These are phyloP conservation scores for Teratosphaeria epicoccoides DNA, from an alignment of 2,329 filamentous ascomycete species.

Conservation along the genomic window DNA sequence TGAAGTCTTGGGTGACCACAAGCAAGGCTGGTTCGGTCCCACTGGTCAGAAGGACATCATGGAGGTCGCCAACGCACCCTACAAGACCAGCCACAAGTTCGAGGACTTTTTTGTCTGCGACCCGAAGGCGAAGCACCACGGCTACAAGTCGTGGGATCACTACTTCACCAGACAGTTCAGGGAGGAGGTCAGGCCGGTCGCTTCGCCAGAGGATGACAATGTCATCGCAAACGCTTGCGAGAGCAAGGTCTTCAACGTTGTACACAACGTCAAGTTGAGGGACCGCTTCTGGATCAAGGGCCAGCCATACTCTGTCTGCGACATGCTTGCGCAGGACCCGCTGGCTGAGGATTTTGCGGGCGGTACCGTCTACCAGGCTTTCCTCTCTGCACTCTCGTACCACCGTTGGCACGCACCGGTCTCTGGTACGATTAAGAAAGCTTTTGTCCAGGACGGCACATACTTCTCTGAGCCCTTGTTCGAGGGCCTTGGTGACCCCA, in stretches of 20 bases:
- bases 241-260: constrained; percentile 47
- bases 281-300: constrained; percentile 60
- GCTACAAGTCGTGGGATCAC: constrained; percentile 58
- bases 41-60: constrained; percentile 30
- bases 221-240: constrained; percentile 57
- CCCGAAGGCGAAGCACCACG: constrained; percentile 42
- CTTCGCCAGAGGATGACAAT: constrained; percentile 42
- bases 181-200: constrained; percentile 48
- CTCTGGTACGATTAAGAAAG: constrained; percentile 48
- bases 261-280: constrained; percentile 41
- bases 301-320: constrained; percentile 50
- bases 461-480: constrained; percentile 56
- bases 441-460: constrained; percentile 51
- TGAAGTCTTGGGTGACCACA: constrained; percentile 27
- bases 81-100: constrained; percentile 19
- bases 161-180: constrained; percentile 56
- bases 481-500: constrained; percentile 33
- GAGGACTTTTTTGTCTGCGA: constrained; percentile 53
- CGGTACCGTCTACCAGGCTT: constrained; percentile 61
- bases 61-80: constrained; percentile 21
- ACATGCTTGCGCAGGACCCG: constrained; percentile 43
- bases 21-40: constrained; percentile 32
- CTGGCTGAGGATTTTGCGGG: constrained; percentile 46
- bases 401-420: constrained; percentile 66
- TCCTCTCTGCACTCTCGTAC: constrained; percentile 56